These are phyloP conservation scores for Colletotrichum costaricense DNA, from an alignment of 2,329 filamentous ascomycete genomes.

Conservation along the genomic window DNA sequence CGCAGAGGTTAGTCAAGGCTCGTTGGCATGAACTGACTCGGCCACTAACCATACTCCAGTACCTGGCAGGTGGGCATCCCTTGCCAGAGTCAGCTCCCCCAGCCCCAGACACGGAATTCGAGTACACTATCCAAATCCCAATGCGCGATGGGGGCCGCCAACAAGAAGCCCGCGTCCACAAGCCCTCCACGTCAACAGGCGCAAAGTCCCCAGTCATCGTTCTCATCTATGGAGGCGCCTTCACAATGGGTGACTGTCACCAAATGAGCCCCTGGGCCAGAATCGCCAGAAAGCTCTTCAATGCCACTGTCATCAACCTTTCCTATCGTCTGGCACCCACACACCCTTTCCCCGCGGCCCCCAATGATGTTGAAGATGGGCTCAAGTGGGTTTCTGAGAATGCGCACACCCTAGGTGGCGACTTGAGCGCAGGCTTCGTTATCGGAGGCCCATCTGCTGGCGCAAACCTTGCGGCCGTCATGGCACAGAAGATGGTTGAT, in stretches of 20 bases:
- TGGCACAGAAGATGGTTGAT: constrained; percentile 3
- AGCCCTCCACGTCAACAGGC: background rate
- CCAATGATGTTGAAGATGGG: constrained; percentile 55
- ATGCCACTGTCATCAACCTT: constrained; percentile 47
- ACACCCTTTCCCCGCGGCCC: constrained; percentile 53
- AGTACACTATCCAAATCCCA: background rate
- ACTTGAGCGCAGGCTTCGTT: constrained; percentile 29
- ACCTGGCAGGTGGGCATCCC: background rate
- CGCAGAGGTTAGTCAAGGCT: background rate
- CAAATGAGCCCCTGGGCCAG: background rate
- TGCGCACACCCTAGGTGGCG: constrained; percentile 20
- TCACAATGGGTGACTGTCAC: constrained; percentile 1
- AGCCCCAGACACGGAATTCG: background rate
- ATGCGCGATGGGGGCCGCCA: constrained; percentile 18
- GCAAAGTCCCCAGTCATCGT: constrained; percentile 16
- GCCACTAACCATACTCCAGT: background rate
- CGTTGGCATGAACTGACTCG: background rate
- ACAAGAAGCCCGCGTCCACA: constrained; percentile 12
- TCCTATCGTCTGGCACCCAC: constrained; percentile 61
- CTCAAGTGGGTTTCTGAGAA: constrained; percentile 27
- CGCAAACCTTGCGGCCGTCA: constrained; percentile 39
- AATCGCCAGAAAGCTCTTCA: background rate
- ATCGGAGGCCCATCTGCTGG: constrained; percentile 45
- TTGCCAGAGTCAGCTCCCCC: background rate
- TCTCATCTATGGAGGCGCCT: constrained; percentile 28